Percentiles rank a stretch among this genome's conserved stretches.
These are phyloP conservation scores for Lasiodiplodia hormozganensis DNA, from an alignment of 2,329 filamentous ascomycete genomes.

Conservation along the genomic window DNA sequence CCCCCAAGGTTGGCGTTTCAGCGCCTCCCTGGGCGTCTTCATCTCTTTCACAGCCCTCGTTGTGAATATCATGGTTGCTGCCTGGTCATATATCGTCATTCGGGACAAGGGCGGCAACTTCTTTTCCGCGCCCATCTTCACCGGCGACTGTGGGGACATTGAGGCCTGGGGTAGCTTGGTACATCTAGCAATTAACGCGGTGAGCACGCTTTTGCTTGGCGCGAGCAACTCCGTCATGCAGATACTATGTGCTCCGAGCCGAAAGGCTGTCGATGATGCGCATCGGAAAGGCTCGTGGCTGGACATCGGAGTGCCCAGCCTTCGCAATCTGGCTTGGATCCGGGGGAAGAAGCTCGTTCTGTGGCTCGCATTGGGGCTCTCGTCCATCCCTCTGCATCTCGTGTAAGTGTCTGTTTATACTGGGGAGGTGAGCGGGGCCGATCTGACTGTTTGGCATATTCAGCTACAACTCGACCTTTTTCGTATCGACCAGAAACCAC, in stretches of 20 bases:
- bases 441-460: conserved; percentile 3
- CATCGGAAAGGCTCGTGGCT: conserved; percentile 53
- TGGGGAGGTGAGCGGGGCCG: no score
- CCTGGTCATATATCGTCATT: background rate
- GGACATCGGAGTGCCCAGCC: conserved; percentile 54
- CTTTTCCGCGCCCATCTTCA: background rate
- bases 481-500: conserved; percentile 33
- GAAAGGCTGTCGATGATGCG: conserved; percentile 56
- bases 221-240: conserved; percentile 62
- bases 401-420: conserved; percentile 36
- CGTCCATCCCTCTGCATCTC: conserved; percentile 47
- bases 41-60: background rate
- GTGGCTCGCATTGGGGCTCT: conserved; percentile 38
- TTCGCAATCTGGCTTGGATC: conserved; percentile 46
- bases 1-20: background rate
- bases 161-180: conserved; percentile 34
- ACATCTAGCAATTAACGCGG: conserved; percentile 57
- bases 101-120: background rate
- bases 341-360: conserved; percentile 32
- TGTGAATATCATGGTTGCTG: conserved; percentile 5
- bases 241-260: conserved; percentile 57
- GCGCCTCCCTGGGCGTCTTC: background rate
- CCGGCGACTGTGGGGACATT: conserved; percentile 35
- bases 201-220: conserved; percentile 54
- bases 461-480: conserved; percentile 40